Percentiles rank a stretch among this genome's conserved stretches.
These are phyloP conservation scores for Ogataea polymorpha DNA, from an alignment of 805 yeast species.

Conservation along the genomic window DNA sequence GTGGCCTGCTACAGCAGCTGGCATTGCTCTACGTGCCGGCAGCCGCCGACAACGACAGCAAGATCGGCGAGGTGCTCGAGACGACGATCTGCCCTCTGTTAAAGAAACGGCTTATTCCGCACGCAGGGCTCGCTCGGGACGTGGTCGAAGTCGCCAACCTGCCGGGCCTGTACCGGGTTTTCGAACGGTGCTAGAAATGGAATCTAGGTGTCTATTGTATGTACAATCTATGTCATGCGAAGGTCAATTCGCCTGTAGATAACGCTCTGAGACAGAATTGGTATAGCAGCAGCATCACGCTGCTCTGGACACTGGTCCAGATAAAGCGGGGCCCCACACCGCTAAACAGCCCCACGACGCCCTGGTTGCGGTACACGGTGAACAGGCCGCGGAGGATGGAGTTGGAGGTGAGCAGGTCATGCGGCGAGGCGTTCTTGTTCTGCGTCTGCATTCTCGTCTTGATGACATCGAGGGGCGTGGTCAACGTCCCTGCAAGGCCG, in stretches of 20 bases:
- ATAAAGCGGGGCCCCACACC: slow-evolving; percentile 97
- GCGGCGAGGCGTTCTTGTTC: slow-evolving; percentile 29
- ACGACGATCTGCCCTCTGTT: slow-evolving; percentile 62
- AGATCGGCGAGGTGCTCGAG: slow-evolving; percentile 44
- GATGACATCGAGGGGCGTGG: slow-evolving; percentile 90
- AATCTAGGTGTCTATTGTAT: slow-evolving; percentile 1
- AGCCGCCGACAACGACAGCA: slow-evolving; percentile 29
- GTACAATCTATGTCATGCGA: slow-evolving; percentile 11
- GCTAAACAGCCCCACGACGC: slow-evolving; percentile 73
- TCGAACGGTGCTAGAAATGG: slow-evolving; percentile 75
- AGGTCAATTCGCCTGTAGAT: slow-evolving; percentile 22
- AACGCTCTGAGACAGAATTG: slow-evolving; percentile 68
- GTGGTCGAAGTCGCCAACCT: slow-evolving; percentile 84
- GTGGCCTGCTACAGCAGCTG: slow-evolving; percentile 61
- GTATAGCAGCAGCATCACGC: slow-evolving; percentile 86
- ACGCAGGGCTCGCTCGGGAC: slow-evolving; percentile 46
- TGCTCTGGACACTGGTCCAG: slow-evolving; percentile 95
- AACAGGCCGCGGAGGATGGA: slow-evolving; percentile 51
- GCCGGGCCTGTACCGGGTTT: slow-evolving; percentile 87
- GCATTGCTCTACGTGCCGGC: slow-evolving; percentile 72
- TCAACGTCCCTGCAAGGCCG: slow-evolving; percentile 82
- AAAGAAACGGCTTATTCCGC: slow-evolving; percentile 62
- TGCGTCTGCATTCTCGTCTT: slow-evolving; percentile 94
- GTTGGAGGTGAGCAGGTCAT: slow-evolving; percentile 30
- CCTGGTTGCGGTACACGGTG: slow-evolving; percentile 68